Base-by-base conservation (phyloP, 306 rosid species). In the Acacia confusa region DNA sequence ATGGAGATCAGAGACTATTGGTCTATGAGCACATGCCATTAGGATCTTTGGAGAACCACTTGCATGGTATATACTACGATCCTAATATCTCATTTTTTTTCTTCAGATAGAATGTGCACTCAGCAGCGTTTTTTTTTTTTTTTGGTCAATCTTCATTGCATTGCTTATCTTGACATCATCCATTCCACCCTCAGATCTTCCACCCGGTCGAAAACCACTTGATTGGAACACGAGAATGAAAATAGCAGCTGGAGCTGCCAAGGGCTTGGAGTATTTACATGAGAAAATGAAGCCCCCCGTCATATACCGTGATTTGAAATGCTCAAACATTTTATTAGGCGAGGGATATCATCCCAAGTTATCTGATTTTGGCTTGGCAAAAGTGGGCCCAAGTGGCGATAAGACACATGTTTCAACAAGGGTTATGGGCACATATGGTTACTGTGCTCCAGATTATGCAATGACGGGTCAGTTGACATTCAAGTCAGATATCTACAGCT, bases 321-420 rank as follows among this genome's bases (percentile, higher is more conserved):
- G 99, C 85, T 88, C 97, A 13, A 95, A 93, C 88, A 90, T 95
- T 85, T 89, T 95, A 90, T 87, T 95, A 22, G 94, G 90, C 0
- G 92, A 90, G 75, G 99, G 88, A 65, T 93, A 79, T 85, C 90
- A 89, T 60, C 77, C 91, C 1, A 95, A 95, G 88, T 88, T 95
- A 66, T 95, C 99, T 19, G 99, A 95, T 84, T 95, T 95, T 74
- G 97, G 99, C 67, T 81, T 89, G 86, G 97, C 99, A 24, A 95
- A 85, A 92, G 96, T 89, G 5, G 94, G 94, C 17, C 96, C 98
- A 10, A 87, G 77, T 60, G 91, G 95, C 60, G 97, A 90, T 82
- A 87, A 94, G 78, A 95, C 95, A 36, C 95, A 87, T 78, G 93
- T 90, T 85, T 92, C 93, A 50, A 87, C 94, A 19, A 89, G 92